Evolutionary conservation across 208 protist species (phyloP), one percentile per base, ranked within the genome.

Genomic region (Porcisia deanei): DNA sequence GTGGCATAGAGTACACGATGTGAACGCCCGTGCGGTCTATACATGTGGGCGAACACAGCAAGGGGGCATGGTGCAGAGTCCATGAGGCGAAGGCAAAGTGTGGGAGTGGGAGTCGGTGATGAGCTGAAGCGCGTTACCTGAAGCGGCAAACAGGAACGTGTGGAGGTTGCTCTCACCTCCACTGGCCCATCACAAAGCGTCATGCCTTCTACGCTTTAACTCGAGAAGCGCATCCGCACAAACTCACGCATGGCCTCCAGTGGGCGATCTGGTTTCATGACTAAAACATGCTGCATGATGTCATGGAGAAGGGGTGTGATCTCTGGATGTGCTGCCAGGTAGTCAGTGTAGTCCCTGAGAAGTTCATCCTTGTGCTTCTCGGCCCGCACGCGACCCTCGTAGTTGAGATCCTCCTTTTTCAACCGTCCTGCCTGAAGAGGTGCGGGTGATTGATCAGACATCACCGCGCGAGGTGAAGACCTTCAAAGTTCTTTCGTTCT

Each of bases 371-470:
- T 85, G 64, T 76, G 79, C 77, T 92, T 89, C 73, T 95, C 91
- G 57, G 88, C 85, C 5, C 88, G 80, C 30, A 87, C 80, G 20
- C 85, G 79, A 43, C 88, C 88, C 65, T 92, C 88, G 61, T 89
- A 95, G 81, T 95, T 81, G 66, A 95, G 91, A 63, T 91, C 64
- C 65, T 92, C 91, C 73, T 92, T 83, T 83, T 59, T 75, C 18
- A n/a, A 68, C 1, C 25, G 1, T 9, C 25, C 9, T 34, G 14
- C 57, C 8, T 25, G 5, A 12, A 57, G 47, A 20, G 52, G n/a
- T 12, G 63, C 14, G 20, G 43, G 54, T 16, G 59, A 59, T 20
- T 70, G 30, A 20, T 41, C 60, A 22, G 63, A 80, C 76, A 80
- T 80, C 47, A 6, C 55, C 59, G n/a, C 43, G 45, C 0, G 14